Percentiles rank a stretch among this genome's conserved stretches.
Conservation (phyloP, 768 basidiomycete species). For the Lanmaoa rubissima region DNA sequence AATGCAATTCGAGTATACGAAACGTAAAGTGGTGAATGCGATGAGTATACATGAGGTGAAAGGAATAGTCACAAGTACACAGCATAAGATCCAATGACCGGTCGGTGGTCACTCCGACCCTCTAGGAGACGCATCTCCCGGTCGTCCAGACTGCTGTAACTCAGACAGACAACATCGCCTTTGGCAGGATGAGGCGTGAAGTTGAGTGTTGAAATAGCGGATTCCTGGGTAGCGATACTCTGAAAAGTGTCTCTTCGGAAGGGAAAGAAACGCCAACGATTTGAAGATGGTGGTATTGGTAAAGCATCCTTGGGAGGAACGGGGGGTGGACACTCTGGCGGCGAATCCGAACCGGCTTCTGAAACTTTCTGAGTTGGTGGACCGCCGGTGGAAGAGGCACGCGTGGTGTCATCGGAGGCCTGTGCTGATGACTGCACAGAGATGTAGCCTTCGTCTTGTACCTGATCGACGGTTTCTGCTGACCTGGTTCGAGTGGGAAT, state of each 20-base stretch:
- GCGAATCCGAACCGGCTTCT: constrained; percentile 9
- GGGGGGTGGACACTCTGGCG: constrained; percentile 30
- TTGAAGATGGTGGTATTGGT: constrained; percentile 26
- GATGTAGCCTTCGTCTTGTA: background rate
- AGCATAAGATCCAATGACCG: constrained; percentile 78
- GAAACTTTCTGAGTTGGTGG: constrained; percentile 4
- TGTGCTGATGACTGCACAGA: constrained; percentile 12
- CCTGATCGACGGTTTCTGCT: constrained; percentile 25
- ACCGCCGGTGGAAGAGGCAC: constrained; percentile 15
- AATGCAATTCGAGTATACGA: constrained; percentile 4
- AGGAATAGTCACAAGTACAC: constrained; percentile 50
- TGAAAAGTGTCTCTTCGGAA: constrained; percentile 41
- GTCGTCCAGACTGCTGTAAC: constrained; percentile 75
- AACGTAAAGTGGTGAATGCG: constrained; percentile 3
- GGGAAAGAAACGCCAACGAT: constrained; percentile 52
- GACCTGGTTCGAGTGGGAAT: constrained; percentile 24
- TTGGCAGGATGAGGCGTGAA: constrained; percentile 37
- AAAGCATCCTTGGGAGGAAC: constrained; percentile 29
- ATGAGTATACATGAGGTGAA: constrained; percentile 9
- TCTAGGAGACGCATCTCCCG: constrained; percentile 70
- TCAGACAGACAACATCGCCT: constrained; percentile 73
- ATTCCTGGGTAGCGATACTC: constrained; percentile 27
- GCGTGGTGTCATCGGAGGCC: constrained; percentile 13
- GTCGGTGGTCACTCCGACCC: constrained; percentile 81
- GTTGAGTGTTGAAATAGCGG: constrained; percentile 18